These are phyloP conservation scores for Picochlorum costavermella DNA, from an alignment of 139 green algal genomes.

Conservation along the genomic window DNA sequence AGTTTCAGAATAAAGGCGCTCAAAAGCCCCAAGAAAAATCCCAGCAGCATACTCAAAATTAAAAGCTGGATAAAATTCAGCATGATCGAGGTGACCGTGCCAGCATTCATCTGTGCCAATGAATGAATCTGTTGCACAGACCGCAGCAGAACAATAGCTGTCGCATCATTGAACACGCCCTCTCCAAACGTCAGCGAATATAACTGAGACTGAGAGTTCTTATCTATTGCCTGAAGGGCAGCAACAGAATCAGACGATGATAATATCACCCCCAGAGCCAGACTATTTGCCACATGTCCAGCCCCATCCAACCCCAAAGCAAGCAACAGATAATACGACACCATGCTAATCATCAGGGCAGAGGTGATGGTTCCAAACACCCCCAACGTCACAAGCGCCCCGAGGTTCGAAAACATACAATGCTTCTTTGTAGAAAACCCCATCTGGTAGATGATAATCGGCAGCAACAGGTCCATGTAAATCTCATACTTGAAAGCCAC, in stretches of 20 bases:
- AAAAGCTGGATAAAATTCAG: constrained; percentile 20
- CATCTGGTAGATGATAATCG: constrained; percentile 77
- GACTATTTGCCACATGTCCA: constrained; percentile 31
- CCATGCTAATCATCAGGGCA: neutral
- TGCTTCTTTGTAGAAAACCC: constrained; percentile 75
- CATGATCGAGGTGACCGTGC: constrained; percentile 9
- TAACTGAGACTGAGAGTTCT: constrained; percentile 53
- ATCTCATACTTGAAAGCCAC: constrained; percentile 49
- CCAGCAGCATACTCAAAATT: constrained; percentile 22
- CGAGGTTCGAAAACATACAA: constrained; percentile 71
- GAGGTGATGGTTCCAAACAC: constrained; percentile 59
- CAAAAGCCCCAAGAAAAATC: constrained; percentile 21
- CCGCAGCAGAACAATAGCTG: constrained; percentile 73
- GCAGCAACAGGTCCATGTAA: constrained; percentile 55
- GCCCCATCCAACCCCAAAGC: neutral
- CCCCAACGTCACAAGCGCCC: constrained; percentile 49
- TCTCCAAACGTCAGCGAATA: constrained; percentile 87
- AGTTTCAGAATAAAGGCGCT: constrained; percentile 32
- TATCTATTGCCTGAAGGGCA: constrained; percentile 64
- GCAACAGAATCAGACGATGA: constrained; percentile 80
- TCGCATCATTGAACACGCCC: constrained; percentile 88
- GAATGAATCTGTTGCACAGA: constrained; percentile 46
- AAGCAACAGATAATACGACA: neutral
- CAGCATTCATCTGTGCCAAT: constrained; percentile 21
- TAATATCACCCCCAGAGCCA: constrained; percentile 82